Evolutionary conservation across 1,284 basidiomycete genomes (phyloP).

Genomic region (Abortiporus biennis): DNA sequence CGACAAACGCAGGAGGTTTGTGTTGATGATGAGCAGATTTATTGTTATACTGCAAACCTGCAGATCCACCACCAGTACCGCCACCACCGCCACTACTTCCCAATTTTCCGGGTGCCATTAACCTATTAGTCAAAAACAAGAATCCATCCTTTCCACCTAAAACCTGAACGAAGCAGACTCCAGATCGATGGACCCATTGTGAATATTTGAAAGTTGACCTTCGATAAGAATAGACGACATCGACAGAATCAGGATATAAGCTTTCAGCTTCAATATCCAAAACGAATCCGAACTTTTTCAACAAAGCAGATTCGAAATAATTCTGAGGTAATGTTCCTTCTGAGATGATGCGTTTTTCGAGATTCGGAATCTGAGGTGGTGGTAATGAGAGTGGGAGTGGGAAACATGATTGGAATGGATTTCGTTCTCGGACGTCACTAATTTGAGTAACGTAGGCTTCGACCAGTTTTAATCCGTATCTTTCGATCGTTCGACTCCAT

Average conservation of each 20-base stretch:
- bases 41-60: too few relatives aligned
- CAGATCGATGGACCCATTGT: slow-evolving; percentile 86
- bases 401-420: slow-evolving; percentile 86
- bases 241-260: slow-evolving; percentile 72
- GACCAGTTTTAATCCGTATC: slow-evolving; percentile 88
- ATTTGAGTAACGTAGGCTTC: slow-evolving; percentile 90
- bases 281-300: slow-evolving; percentile 76
- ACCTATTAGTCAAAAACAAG: slow-evolving; percentile 82
- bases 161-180: slow-evolving; percentile 84
- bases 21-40: slow-evolving; percentile 43
- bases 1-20: slow-evolving; percentile 39
- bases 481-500: slow-evolving; percentile 84
- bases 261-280: slow-evolving; percentile 80
- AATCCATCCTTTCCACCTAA: slow-evolving; percentile 76
- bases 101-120: slow-evolving; percentile 65
- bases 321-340: slow-evolving; percentile 56
- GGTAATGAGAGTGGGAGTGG: slow-evolving; percentile 70
- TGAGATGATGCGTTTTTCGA: slow-evolving; percentile 56
- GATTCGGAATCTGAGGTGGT: slow-evolving; percentile 66
- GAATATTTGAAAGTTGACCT: slow-evolving; percentile 72
- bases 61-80: too few relatives aligned
- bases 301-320: slow-evolving; percentile 79
- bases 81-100: too few relatives aligned
- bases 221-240: slow-evolving; percentile 88
- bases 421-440: slow-evolving; percentile 74